A percentile compares a stretch with the other conserved stretches of the same genome.
These are phyloP conservation scores for Penicillium taxi DNA, from an alignment of 495 filamentous ascomycete species.

Conservation along the genomic window DNA sequence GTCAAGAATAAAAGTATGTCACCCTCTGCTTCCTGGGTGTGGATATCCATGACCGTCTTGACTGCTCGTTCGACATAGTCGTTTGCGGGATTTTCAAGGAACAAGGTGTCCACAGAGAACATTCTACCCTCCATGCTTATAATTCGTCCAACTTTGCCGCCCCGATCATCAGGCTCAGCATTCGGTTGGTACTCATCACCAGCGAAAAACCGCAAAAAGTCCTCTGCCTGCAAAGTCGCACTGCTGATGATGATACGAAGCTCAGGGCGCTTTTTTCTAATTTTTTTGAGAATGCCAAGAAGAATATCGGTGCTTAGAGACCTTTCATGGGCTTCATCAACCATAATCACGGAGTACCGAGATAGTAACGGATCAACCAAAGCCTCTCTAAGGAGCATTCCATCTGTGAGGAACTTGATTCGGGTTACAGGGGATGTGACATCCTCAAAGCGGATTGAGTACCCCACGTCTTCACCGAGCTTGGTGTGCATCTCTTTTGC, in stretches of 20 bases:
- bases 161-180: constrained; percentile 32
- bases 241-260: constrained; percentile 88
- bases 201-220: constrained; percentile 78
- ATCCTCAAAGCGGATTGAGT: constrained; percentile 95
- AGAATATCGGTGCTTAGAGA: constrained; percentile 92
- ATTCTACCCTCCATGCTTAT: constrained; percentile 86
- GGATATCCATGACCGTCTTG: constrained; percentile 88
- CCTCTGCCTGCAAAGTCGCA: constrained; percentile 87
- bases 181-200: constrained; percentile 35
- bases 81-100: constrained; percentile 70
- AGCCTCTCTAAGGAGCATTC: constrained; percentile 86
- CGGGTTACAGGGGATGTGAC: constrained; percentile 77
- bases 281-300: constrained; percentile 91
- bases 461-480: constrained; percentile 90
- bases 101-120: constrained; percentile 86
- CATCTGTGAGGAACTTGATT: constrained; percentile 97
- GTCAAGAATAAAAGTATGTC: constrained; percentile 92
- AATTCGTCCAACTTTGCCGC: constrained; percentile 55
- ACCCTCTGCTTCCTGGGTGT: constrained; percentile 73
- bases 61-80: constrained; percentile 85
- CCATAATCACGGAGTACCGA: constrained; percentile 95
- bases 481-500: constrained; percentile 90
- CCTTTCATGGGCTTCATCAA: constrained; percentile 96
- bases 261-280: constrained; percentile 71
- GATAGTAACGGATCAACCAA: constrained; percentile 88